phyloP scores from a whole-genome alignment of 2,329 filamentous ascomycete species.

The Ambrosiella cleistominuta region DNA sequence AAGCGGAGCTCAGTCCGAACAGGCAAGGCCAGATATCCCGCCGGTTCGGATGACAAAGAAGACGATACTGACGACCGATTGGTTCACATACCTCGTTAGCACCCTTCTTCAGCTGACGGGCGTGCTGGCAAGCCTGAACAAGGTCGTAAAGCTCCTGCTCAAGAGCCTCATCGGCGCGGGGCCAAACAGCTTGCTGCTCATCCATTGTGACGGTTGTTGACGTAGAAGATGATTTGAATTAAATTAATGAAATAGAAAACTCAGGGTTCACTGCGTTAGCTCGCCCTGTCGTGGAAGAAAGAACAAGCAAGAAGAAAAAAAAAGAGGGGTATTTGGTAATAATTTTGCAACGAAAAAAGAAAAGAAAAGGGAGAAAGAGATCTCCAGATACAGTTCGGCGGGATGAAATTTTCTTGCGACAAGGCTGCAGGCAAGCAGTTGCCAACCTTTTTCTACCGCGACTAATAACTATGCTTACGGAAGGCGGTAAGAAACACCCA shows the following conservation, averaged over 20 bases:
- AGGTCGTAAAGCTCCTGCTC: conserved; percentile 71
- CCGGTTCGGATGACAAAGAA: no score
- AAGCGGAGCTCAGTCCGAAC: no score
- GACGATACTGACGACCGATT: no score
- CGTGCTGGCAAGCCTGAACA: conserved; percentile 52
- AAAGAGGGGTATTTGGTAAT: conserved; percentile 1
- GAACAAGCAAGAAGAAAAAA: conserved; percentile 14
- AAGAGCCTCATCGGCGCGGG: conserved; percentile 53
- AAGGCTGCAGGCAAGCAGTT: conserved; percentile 3
- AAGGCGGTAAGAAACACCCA: conserved; percentile 5
- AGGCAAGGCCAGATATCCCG: no score
- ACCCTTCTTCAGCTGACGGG: conserved; percentile 72
- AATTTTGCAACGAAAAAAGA: neutral
- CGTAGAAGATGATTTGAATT: neutral
- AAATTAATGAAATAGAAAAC: conserved; percentile 17
- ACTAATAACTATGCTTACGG: no score
- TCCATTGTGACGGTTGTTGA: conserved; percentile 9
- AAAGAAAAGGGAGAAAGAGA: conserved; percentile 11
- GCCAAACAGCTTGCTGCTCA: conserved; percentile 36
- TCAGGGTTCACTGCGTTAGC: conserved; percentile 45
- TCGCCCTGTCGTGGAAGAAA: conserved; percentile 29
- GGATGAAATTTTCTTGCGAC: conserved; percentile 9
- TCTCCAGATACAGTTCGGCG: neutral
- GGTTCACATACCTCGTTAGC: conserved; percentile 47
- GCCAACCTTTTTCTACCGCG: conserved; percentile 14